Percentiles rank a stretch among this genome's conserved stretches.
Conservation (phyloP, 1,139 yeast species). For the Magnusiomyces magnusii region DNA sequence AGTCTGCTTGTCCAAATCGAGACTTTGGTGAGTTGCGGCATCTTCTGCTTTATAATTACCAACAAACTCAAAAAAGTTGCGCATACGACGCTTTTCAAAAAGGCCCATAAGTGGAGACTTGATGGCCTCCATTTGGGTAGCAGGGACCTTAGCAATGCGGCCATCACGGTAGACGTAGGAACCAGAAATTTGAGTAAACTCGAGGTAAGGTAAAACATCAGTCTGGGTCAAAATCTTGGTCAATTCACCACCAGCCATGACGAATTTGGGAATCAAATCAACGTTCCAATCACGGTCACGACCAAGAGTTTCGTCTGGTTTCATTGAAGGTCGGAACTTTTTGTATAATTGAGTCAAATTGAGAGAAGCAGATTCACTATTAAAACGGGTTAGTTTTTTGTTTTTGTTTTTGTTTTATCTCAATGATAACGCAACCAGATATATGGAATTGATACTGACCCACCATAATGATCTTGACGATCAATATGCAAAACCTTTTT, state of each 20-base stretch:
- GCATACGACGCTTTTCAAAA: slow-evolving; percentile 94
- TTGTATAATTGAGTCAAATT: slow-evolving; percentile 44
- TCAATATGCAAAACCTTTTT: slow-evolving; percentile 95
- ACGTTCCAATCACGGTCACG: slow-evolving; percentile 98
- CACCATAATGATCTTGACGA: slow-evolving; percentile 96
- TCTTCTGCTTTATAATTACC: slow-evolving; percentile 76
- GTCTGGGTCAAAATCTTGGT: slow-evolving; percentile 94
- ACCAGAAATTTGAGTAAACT: slow-evolving; percentile 92
- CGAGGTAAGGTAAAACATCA: slow-evolving; percentile 90
- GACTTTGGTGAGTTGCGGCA: slow-evolving; percentile 69
- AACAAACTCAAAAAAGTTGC: slow-evolving; percentile 81
- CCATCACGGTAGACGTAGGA: slow-evolving; percentile 91
- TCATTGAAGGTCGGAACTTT: slow-evolving; percentile 40
- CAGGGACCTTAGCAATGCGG: slow-evolving; percentile 89
- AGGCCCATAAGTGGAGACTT: slow-evolving; percentile 90
- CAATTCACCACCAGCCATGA: slow-evolving; percentile 97
- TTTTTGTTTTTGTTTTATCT: no score
- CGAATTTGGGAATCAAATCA: slow-evolving; percentile 91
- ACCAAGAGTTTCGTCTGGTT: slow-evolving; percentile 69
- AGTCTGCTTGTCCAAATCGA: slow-evolving; percentile 78
- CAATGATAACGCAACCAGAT: no score
- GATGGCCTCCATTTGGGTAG: slow-evolving; percentile 86
- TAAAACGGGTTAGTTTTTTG: slow-evolving; percentile 33
- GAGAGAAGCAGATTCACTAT: slow-evolving; percentile 57
- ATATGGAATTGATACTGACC: slow-evolving; percentile 23